Percentiles rank a stretch among this genome's conserved stretches.
Conservation (phyloP, 176 grass and related monocot species). For the Poa annua region DNA sequence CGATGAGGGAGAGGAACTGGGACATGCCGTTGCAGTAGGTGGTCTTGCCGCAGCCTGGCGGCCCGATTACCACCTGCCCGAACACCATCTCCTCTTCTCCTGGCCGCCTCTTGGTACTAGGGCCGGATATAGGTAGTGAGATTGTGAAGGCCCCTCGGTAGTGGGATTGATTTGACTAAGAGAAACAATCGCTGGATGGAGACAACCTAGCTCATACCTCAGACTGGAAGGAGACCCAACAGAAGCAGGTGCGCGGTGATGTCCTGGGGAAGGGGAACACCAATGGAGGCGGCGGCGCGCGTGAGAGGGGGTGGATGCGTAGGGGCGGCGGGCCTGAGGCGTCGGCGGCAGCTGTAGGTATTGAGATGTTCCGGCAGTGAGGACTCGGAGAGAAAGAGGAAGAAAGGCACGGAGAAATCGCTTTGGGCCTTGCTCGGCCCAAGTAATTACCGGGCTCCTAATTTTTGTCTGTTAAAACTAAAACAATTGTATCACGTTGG, state of each 20-base stretch:
- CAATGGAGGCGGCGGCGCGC: background rate
- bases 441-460: background rate
- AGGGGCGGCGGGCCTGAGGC: background rate
- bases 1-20: slow-evolving; percentile 80
- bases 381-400: background rate
- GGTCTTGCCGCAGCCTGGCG: slow-evolving; percentile 92
- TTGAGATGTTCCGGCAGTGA: background rate
- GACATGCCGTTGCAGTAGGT: slow-evolving; percentile 99
- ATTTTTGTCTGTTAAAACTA: too few species aligned
- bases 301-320: background rate
- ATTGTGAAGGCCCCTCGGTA: background rate
- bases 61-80: slow-evolving; percentile 92
- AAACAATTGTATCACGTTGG: too few species aligned
- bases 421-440: background rate
- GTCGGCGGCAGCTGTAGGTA: background rate
- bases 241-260: background rate
- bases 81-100: slow-evolving; percentile 66
- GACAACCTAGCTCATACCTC: background rate
- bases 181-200: background rate
- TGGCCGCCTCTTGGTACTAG: background rate
- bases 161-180: background rate
- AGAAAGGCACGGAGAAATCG: background rate
- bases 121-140: background rate
- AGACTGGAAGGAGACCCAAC: background rate
- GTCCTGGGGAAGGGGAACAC: background rate